phyloP scores from a whole-genome alignment of 139 green algal species.

The Zygnema cylindricum region DNA sequence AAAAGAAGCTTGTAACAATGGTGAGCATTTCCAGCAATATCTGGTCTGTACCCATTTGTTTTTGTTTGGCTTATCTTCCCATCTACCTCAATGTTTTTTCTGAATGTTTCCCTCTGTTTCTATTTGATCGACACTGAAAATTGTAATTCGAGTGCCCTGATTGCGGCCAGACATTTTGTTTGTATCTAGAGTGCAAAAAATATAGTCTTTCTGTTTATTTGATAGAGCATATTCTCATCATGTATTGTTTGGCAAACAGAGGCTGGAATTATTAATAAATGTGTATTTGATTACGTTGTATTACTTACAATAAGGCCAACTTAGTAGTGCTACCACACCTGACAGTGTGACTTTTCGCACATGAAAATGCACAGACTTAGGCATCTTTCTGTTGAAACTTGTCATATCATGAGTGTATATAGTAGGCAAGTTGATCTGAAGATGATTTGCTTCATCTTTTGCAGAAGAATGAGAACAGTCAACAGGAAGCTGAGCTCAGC shows the following conservation, averaged over 20 bases:
- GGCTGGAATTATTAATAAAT: background rate
- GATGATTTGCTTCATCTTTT: too few species aligned
- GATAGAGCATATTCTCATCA: too few species aligned
- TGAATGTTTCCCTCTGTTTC: background rate
- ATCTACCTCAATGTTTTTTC: background rate
- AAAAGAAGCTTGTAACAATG: background rate
- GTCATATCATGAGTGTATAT: background rate
- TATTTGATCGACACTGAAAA: too few species aligned
- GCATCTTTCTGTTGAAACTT: background rate
- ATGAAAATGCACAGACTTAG: background rate
- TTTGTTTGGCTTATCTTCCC: too few species aligned
- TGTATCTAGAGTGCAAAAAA: background rate
- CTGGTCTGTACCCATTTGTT: background rate
- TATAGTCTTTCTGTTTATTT: background rate
- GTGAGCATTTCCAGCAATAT: background rate
- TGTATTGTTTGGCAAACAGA: background rate
- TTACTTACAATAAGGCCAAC: too few species aligned
- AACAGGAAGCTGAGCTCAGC: background rate
- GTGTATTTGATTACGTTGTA: background rate
- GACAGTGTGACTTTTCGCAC: background rate
- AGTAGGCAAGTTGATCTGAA: too few species aligned
- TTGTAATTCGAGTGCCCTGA: too few species aligned
- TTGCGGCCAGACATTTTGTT: background rate
- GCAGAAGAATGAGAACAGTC: background rate
- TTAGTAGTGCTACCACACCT: too few species aligned